These are phyloP conservation scores for Sonneratia alba DNA, from an alignment of 345 rosid genomes.

Conservation along the genomic window DNA sequence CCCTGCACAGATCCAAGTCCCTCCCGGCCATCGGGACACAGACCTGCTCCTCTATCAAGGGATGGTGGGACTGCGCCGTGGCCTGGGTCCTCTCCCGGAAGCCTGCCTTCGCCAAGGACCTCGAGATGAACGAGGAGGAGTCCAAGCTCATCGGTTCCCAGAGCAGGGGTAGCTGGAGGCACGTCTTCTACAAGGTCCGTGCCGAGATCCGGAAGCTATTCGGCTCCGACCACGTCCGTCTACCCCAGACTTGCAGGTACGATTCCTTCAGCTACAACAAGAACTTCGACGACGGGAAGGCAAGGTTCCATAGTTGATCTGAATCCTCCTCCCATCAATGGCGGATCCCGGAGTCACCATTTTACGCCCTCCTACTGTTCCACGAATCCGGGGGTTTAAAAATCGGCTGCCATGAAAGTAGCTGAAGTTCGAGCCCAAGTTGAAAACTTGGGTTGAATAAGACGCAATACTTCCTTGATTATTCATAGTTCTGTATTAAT, in stretches of 20 bases:
- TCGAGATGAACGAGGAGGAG: slow-evolving; percentile 77
- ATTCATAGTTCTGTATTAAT: slow-evolving; percentile 1
- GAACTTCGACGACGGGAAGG: slow-evolving; percentile 26
- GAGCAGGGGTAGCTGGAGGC: slow-evolving; percentile 71
- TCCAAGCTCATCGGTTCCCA: slow-evolving; percentile 45
- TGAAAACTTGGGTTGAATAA: not conserved
- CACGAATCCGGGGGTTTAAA: not conserved
- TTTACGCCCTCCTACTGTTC: not conserved
- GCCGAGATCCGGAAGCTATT: slow-evolving; percentile 43
- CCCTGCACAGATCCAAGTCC: slow-evolving; percentile 55
- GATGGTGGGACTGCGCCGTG: slow-evolving; percentile 89
- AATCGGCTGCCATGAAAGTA: not conserved
- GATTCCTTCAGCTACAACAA: slow-evolving; percentile 33
- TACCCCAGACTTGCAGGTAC: slow-evolving; percentile 56
- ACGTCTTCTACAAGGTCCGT: slow-evolving; percentile 61
- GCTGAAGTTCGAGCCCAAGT: not conserved
- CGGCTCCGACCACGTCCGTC: slow-evolving; percentile 48
- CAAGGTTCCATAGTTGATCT: not conserved
- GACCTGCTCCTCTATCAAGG: slow-evolving; percentile 46
- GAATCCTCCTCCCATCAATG: not conserved
- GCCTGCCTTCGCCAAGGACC: slow-evolving; percentile 64
- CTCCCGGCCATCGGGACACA: slow-evolving; percentile 49
- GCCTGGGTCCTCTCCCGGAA: slow-evolving; percentile 77
- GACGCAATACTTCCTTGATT: not conserved
- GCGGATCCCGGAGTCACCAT: not conserved